These are phyloP conservation scores for Glaciozyma antarctica DNA, from an alignment of 768 basidiomycete species.

Conservation along the genomic window DNA sequence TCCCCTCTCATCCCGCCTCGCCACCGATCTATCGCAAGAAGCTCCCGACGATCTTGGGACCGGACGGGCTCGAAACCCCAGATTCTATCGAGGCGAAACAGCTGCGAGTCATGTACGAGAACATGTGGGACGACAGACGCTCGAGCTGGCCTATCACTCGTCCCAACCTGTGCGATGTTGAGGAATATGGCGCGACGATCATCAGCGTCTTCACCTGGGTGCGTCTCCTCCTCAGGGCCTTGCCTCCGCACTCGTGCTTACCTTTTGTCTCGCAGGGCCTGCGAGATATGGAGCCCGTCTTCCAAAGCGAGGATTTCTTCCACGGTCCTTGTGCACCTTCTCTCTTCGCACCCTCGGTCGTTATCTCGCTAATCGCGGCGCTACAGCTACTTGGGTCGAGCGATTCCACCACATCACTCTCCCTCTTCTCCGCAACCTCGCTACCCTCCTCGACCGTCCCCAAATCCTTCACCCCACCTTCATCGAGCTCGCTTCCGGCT, in stretches of 20 bases:
- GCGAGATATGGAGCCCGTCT: slow-evolving; percentile 25
- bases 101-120: not conserved
- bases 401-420: slow-evolving; percentile 27
- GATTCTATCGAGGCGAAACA: not conserved
- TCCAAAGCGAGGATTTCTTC: slow-evolving; percentile 25
- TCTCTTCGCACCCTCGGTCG: too few species aligned
- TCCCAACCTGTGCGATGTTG: not conserved
- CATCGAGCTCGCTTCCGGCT: slow-evolving; percentile 26
- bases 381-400: slow-evolving; percentile 22
- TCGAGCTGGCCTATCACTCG: not conserved
- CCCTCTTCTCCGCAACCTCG: slow-evolving; percentile 23
- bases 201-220: not conserved
- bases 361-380: not conserved
- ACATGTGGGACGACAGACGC: not conserved
- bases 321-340: slow-evolving; percentile 23
- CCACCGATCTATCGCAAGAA: slow-evolving; percentile 23
- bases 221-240: not conserved
- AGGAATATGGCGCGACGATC: not conserved
- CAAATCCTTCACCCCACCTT: slow-evolving; percentile 18
- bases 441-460: slow-evolving; percentile 18
- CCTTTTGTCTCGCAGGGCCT: slow-evolving; percentile 15
- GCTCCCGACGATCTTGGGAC: slow-evolving; percentile 15
- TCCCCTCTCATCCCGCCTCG: slow-evolving; percentile 21
- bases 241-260: not conserved
- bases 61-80: slow-evolving; percentile 7